phyloP scores from a whole-genome alignment of 768 basidiomycete genomes.

The Sarcomyxa edulis region DNA sequence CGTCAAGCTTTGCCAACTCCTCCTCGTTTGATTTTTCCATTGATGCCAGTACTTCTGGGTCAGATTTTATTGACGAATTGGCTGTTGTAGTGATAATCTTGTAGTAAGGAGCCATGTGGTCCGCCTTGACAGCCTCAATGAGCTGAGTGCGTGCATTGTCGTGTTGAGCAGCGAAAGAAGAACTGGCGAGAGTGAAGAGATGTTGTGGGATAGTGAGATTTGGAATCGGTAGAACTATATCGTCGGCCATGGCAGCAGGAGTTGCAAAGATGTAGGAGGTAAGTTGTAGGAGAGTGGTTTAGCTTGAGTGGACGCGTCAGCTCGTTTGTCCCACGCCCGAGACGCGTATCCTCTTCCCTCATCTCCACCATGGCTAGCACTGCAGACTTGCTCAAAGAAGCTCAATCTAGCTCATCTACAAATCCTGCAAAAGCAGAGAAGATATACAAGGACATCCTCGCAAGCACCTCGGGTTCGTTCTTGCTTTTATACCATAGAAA shows the following conservation, averaged over 20 bases:
- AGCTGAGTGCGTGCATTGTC: conserved; percentile 59
- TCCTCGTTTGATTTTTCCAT: conserved; percentile 69
- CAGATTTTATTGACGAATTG: conserved; percentile 40
- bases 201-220: conserved; percentile 81
- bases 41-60: conserved; percentile 44
- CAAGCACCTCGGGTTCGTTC: conserved; percentile 28
- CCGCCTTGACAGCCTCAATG: conserved; percentile 69
- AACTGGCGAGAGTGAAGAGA: conserved; percentile 66
- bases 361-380: conserved; percentile 21
- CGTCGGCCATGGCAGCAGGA: conserved; percentile 64
- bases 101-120: conserved; percentile 90
- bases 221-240: conserved; percentile 79
- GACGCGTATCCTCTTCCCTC: conserved; percentile 22
- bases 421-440: conserved; percentile 62
- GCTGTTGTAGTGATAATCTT: conserved; percentile 46
- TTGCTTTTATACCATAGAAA: conserved; percentile 1
- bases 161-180: conserved; percentile 58
- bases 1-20: conserved; percentile 71
- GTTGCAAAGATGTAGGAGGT: conserved; percentile 10
- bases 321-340: conserved; percentile 21
- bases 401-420: conserved; percentile 36
- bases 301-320: neutral
- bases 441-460: conserved; percentile 70
- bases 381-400: conserved; percentile 50
- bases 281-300: conserved; percentile 3